These are phyloP conservation scores for Lanmaoa pseudosensibilis DNA, from an alignment of 768 basidiomycete genomes.

Conservation along the genomic window DNA sequence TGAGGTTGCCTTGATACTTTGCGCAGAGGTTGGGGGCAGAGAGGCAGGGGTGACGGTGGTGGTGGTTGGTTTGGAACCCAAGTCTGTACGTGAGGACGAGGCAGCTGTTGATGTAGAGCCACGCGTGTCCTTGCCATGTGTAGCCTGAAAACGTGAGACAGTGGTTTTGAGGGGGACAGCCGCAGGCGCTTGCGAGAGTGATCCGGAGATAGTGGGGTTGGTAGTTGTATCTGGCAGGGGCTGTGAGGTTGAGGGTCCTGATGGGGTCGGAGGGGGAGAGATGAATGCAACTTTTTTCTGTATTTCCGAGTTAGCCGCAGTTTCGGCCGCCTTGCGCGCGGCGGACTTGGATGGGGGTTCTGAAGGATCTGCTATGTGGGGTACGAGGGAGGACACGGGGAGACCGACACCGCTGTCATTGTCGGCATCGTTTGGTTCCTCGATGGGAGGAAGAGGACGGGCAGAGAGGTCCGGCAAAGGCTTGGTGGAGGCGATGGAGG, in stretches of 20 bases:
- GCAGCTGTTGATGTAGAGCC: constrained; percentile 64
- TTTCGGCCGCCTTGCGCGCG: constrained; percentile 42
- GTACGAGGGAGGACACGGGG: constrained; percentile 35
- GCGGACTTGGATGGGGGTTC: constrained; percentile 28
- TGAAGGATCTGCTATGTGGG: constrained; percentile 17
- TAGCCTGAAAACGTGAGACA: constrained; percentile 74
- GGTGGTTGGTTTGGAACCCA: constrained; percentile 45
- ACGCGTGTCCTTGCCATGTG: constrained; percentile 67
- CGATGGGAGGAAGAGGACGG: constrained; percentile 50
- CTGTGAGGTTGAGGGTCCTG: constrained; percentile 48
- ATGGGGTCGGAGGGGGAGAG: constrained; percentile 74
- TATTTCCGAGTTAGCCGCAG: constrained; percentile 42
- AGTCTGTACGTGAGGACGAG: constrained; percentile 61
- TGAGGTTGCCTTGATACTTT: constrained; percentile 55
- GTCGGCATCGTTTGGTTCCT: constrained; percentile 39
- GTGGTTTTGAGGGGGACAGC: constrained; percentile 56
- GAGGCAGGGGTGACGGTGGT: constrained; percentile 50
- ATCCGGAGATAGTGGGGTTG: constrained; percentile 34
- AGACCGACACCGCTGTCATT: constrained; percentile 38
- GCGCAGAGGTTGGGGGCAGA: constrained; percentile 58
- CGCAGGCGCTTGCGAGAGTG: constrained; percentile 27
- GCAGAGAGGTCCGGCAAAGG: constrained; percentile 68
- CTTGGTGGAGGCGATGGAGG: constrained; percentile 56
- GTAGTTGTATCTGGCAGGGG: constrained; percentile 49
- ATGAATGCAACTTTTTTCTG: constrained; percentile 89